Base-by-base conservation (phyloP, 345 rosid species). In the Lepidium africanum region DNA sequence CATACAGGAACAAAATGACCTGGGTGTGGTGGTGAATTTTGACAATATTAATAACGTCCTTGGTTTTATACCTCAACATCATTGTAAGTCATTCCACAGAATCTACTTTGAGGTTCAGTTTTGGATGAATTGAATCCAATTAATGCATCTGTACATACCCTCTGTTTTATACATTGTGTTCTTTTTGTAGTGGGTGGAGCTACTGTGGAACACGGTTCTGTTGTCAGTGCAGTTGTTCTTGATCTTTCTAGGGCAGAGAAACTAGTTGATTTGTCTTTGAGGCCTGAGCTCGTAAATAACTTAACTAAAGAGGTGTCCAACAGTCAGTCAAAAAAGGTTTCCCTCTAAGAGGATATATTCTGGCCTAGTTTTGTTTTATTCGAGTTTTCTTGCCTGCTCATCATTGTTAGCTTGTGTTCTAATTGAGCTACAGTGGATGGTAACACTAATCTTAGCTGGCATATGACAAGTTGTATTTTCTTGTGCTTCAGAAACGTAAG, bases 231-330 rank as follows among this genome's bases (percentile, higher is more conserved):
- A 63, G 86, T 67, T 25, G 92, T 94, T 79, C 92, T 94, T 35
- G 99, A 91, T 75, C 79, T 91, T 77, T 80, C 89, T 67, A 88
- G 78, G 86, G 78, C 82, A 52, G 99, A 89, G 71, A 80, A 71
- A 71, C 89, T 94, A 65, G 84, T 91, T 71, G 98, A 93, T 79
- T 81, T 93, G 76, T 88, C 98, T 65, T 75, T 91, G 56, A 91
- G 87, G 76, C 86, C 80, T 19, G 90, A 86, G 79, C 84, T 94
- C 59, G 68, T 83, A 32, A 73, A 72, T 16, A 84, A 79, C 67
- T 57, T 67, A 14, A 68, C 38, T 15, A 82, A 69, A 59, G 77
- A 81, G 75, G 83, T 59, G 39, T 75, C 81, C 61, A 76, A 53
- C 65, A 79, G 63, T 41, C 74, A 75, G 55, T 38, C 77, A 46